phyloP scores from a whole-genome alignment of 2,329 filamentous ascomycete species.

The Pestalotiopsis sp. region DNA sequence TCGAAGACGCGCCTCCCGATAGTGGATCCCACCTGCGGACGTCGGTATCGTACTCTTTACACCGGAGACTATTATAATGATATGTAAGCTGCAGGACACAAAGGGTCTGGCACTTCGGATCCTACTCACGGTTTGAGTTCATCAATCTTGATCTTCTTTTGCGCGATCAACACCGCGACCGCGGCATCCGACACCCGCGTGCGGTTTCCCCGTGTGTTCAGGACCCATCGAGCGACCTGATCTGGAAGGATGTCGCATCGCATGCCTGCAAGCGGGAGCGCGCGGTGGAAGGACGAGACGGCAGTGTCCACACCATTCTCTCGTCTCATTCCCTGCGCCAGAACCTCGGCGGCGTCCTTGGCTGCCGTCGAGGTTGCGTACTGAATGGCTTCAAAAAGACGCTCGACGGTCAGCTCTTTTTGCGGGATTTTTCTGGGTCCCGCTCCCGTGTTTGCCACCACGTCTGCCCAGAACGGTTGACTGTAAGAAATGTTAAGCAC shows the following conservation, averaged over 20 bases:
- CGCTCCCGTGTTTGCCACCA: slow-evolving; percentile 39
- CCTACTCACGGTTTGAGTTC: slow-evolving; percentile 3
- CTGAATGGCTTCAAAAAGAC: slow-evolving; percentile 34
- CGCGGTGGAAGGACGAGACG: slow-evolving; percentile 38
- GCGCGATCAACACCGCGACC: background rate
- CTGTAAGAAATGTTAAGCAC: background rate
- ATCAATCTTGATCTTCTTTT: slow-evolving; percentile 5
- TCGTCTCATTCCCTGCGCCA: slow-evolving; percentile 34
- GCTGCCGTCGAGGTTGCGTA: slow-evolving; percentile 31
- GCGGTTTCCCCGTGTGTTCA: background rate
- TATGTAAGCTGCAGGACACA: background rate
- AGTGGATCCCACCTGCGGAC: slow-evolving; percentile 12
- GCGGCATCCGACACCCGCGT: background rate
- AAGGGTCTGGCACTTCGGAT: background rate
- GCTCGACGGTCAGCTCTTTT: slow-evolving; percentile 34
- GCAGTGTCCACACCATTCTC: slow-evolving; percentile 39
- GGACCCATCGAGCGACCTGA: slow-evolving; percentile 1
- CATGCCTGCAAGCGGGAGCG: slow-evolving; percentile 32
- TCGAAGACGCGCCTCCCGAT: slow-evolving; percentile 12
- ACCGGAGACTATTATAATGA: background rate
- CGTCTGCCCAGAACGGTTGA: slow-evolving; percentile 44
- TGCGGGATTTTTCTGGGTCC: slow-evolving; percentile 37
- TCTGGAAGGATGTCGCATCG: slow-evolving; percentile 28
- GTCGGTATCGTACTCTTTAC: slow-evolving; percentile 4
- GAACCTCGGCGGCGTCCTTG: slow-evolving; percentile 28